Base-by-base conservation (phyloP, 148 eudicot species). In the Hydrangea macrophylla region DNA sequence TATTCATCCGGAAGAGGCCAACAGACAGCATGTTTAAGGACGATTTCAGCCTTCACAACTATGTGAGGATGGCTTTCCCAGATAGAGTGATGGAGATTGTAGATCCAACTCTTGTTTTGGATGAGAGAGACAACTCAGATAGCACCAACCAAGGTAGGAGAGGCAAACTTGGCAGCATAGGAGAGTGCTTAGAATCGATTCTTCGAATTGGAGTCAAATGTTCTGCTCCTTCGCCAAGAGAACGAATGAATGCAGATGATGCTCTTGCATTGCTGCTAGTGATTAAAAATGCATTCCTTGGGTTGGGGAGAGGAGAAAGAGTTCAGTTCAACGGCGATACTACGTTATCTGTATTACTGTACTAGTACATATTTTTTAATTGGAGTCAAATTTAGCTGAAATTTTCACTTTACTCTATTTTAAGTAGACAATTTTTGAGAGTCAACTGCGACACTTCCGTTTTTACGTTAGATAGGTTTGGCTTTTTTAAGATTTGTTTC, bases 161-260 rank as follows among this genome's bases (percentile, higher is more conserved):
- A 2, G 60, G 18, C 25, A 53, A 9, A 48, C 36, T 31, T 58
- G 22, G 0, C 1, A 22, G 2, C 6, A 37, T 20, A 15, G 1
- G 15, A 12, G 64, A 35, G 45, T 61, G 64, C 26, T 20, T 60
- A 45, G 11, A n/a, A 23, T 60, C 64, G 36, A 36, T 60, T 10
- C 42, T 60, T 60, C 64, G 37, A 13, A n/a, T 36, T 7, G 64
- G 64, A 33, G 42, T 60, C 9, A 15, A 9, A n/a, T 60, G 64
- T 60, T 60, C 64, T 17, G 9, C n/a, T 17, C 44, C 33, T 18
- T 5, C n/a, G 42, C 64, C 64, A 33, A 32, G 44, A 2, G 26
- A 60, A 18, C 27, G 64, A 2, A 20, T 60, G 40, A 45, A 35
- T 36, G 36, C 8, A 9, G 1, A 27, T 1, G 27, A 32, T 60